Percentiles rank a stretch among this genome's conserved stretches.
Evolutionary conservation across 352 stramenopile species (phyloP).

Genomic region (Pythium coloratum): DNA sequence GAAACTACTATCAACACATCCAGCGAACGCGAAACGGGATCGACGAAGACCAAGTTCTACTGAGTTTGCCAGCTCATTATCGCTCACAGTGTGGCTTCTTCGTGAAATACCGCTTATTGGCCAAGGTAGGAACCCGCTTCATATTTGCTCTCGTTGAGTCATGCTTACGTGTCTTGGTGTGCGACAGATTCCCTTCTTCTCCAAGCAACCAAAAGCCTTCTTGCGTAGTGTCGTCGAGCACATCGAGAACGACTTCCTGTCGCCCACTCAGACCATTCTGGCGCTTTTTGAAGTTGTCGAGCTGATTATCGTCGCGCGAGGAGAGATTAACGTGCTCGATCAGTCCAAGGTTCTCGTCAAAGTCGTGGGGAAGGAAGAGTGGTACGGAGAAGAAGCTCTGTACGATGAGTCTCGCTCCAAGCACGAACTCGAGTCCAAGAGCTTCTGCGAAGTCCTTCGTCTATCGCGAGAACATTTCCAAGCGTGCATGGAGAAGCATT

Average conservation of each 20-base stretch:
- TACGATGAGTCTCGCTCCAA: constrained; percentile 18
- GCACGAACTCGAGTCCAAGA: constrained; percentile 23
- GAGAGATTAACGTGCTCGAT: constrained; percentile 25
- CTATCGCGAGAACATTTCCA: constrained; percentile 18
- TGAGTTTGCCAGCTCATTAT: constrained; percentile 28
- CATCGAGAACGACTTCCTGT: constrained; percentile 32
- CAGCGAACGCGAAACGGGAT: constrained; percentile 51
- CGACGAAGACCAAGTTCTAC: constrained; percentile 29
- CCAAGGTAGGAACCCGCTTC: constrained; percentile 10
- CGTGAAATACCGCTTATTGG: constrained; percentile 29
- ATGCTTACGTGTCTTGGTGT: neutral
- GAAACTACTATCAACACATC: constrained; percentile 72
- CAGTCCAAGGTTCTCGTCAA: constrained; percentile 8
- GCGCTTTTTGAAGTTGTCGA: constrained; percentile 19
- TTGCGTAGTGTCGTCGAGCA: constrained; percentile 22
- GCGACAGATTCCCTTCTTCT: constrained; percentile 27
- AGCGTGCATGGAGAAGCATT: constrained; percentile 49
- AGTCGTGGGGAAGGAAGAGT: constrained; percentile 12
- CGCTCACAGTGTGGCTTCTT: constrained; percentile 25
- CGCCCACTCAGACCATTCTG: constrained; percentile 22
- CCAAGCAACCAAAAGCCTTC: constrained; percentile 26
- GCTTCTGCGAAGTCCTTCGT: constrained; percentile 25
- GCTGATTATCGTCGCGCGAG: constrained; percentile 27
- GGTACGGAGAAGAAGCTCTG: constrained; percentile 27
- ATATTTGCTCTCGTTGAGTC: neutral